Evolutionary conservation across 495 filamentous ascomycete genomes (phyloP), one percentile per base, ranked within the genome.

Genomic region (Copromyces sp.): DNA sequence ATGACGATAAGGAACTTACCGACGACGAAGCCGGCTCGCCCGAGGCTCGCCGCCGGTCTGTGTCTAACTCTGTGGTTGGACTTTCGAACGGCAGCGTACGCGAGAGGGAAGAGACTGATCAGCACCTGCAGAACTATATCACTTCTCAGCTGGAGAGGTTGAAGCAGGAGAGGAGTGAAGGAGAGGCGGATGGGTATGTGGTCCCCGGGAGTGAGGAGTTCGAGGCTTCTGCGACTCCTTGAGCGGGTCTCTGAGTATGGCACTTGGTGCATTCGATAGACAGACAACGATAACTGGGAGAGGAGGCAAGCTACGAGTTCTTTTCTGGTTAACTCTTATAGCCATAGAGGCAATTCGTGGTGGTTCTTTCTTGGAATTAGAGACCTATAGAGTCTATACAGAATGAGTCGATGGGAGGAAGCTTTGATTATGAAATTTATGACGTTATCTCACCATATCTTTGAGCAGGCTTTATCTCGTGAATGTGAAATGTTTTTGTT

Each of bases 61-160:
- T 80, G 71, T 12, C 71, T 72, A 24, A 76, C 77, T 69, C 76
- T 65, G 77, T 74, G 38, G 73, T 77, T 3, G 53, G 53, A 65
- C 53, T 65, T 37, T 65, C 53, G 29, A 65, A 65, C 6, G 53
- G 53, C 53, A 65, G 53, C 53, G 53, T 29, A 12, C 53, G 81
- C 61, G 79, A 83, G 78, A 82, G 84, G 69, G 81, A 80, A 29
- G 89, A 85, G 68, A 86, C 88, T 1, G 88, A 95, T 53, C 82
- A 84, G 16, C 90, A 93, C 77, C 82, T 94, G 32, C 86, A 89
- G 61, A 84, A 87, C 39, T 94, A 95, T 76, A 90, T 95, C 42
- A 87, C 84, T 41, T 87, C 90, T 73, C 90, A 94, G 80, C 78
- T 95, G 71, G 83, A 90, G 78, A 84, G 87, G 44, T 88, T 93